Base-by-base conservation (phyloP, 441 rosid species). In the Sinapis alba region DNA sequence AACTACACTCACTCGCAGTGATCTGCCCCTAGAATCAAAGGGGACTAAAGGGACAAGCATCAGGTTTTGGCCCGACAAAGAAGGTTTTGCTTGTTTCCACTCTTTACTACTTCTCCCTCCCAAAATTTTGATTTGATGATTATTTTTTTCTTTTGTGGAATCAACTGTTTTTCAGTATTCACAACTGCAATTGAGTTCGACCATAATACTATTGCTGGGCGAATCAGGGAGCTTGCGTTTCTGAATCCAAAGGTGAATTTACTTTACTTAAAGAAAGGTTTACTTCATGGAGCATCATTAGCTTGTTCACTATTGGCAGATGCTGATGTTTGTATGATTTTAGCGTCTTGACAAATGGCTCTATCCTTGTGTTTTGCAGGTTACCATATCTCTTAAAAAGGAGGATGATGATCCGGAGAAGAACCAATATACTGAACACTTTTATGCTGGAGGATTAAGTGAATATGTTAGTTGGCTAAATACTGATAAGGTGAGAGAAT, bases 381-480 rank as follows among this genome's bases (percentile, higher is more conserved):
- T 94, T 59, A 83, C 86, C 58, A 86, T 94, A 76, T 69, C 88
- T 51, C 82, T 92, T 28, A 87, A 65, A 78, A 83, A 80, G 60
- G 97, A 87, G 67, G 84, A 79, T 72, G 77, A 43, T 47, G 83
- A 88, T 86, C 89, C 83, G 15, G 90, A 80, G 69, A 89, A 89
- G 83, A 77, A 23, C 77, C 84, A 85, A 65, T 82, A 66, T 75
- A 82, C 85, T 75, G 91, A 92, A 82, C 88, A 87, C 78, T 86
- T 68, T 77, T 92, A 77, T 73, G 92, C 92, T 27, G 97, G 98
- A 32, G 98, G 97, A 24, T 77, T 92, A 85, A 74, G 83, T 61
- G 98, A 94, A 81, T 94, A 92, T 72, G 97, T 92, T 71, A 83
- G 88, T 28, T 94, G 97, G 98, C 86, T 92, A 51, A 94, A 92